phyloP scores from a whole-genome alignment of 805 yeast genomes.

The Zygoascus ofunaensis region DNA sequence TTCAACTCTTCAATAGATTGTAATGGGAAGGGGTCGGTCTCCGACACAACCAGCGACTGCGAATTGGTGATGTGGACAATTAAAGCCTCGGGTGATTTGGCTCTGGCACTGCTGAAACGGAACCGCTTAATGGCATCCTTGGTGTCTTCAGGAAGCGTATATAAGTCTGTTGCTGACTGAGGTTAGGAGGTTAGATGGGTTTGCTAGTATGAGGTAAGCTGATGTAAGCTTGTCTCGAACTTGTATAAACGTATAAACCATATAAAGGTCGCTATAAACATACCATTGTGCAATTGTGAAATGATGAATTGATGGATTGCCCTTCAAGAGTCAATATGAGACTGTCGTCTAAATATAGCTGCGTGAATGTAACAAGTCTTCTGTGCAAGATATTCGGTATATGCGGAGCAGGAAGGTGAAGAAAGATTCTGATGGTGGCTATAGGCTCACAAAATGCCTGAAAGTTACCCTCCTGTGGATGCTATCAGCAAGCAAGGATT shows the following conservation, averaged over 20 bases:
- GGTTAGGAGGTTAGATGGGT: background rate
- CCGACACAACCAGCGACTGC: slow-evolving; percentile 12
- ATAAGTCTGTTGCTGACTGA: slow-evolving; percentile 29
- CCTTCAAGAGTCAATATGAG: too few relatives aligned
- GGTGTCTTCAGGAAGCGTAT: slow-evolving; percentile 56
- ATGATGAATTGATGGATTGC: too few relatives aligned
- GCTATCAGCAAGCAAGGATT: too few relatives aligned
- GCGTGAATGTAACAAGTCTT: too few relatives aligned
- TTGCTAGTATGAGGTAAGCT: background rate
- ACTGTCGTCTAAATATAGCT: too few relatives aligned
- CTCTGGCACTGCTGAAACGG: slow-evolving; percentile 61
- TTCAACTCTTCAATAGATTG: slow-evolving; percentile 49
- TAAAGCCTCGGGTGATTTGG: slow-evolving; percentile 50
- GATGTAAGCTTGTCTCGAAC: background rate
- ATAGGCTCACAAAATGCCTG: too few relatives aligned
- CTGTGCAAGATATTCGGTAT: too few relatives aligned
- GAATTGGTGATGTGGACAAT: slow-evolving; percentile 9
- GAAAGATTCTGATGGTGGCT: too few relatives aligned
- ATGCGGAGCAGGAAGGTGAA: too few relatives aligned
- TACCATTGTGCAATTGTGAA: too few relatives aligned
- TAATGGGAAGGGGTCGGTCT: slow-evolving; percentile 12
- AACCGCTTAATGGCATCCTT: slow-evolving; percentile 55
- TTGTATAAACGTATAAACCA: background rate
- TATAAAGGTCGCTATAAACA: too few relatives aligned
- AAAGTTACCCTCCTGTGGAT: too few relatives aligned